phyloP scores from a whole-genome alignment of 2,329 filamentous ascomycete genomes.

The Pseudocercospora eumusae region DNA sequence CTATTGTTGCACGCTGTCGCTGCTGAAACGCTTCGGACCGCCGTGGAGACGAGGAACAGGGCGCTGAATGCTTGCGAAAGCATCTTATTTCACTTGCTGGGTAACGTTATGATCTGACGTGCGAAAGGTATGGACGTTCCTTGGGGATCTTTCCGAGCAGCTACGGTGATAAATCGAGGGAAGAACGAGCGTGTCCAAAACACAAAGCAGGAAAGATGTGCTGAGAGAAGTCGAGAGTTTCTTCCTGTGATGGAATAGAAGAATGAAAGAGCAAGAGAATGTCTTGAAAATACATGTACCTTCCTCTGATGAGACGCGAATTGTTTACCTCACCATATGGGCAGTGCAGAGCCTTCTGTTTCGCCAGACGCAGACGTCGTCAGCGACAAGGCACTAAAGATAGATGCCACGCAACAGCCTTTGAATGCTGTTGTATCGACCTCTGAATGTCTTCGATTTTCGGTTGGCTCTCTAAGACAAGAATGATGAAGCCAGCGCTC shows the following conservation, averaged over 20 bases:
- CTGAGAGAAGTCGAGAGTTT: not conserved
- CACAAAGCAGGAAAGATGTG: not conserved
- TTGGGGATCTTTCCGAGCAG: too few relatives aligned
- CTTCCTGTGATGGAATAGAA: not conserved
- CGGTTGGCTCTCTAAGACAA: too few relatives aligned
- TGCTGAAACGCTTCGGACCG: conserved; percentile 19
- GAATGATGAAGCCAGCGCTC: not conserved
- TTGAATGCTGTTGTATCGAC: not conserved
- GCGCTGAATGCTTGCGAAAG: conserved; percentile 12
- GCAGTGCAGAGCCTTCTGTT: conserved; percentile 11
- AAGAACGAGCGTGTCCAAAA: not conserved
- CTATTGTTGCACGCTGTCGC: conserved; percentile 58
- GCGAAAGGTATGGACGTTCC: too few relatives aligned
- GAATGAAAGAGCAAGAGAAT: not conserved
- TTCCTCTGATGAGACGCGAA: not conserved
- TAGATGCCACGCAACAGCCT: conserved; percentile 5
- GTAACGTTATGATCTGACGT: not conserved
- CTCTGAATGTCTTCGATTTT: not conserved
- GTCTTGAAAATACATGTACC: not conserved
- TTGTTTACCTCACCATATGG: conserved; percentile 6
- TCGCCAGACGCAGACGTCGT: conserved; percentile 10
- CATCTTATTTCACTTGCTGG: conserved; percentile 16
- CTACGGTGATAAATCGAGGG: not conserved
- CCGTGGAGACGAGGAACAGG: conserved; percentile 11
- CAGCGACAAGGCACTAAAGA: conserved; percentile 11